Evolutionary conservation across 768 basidiomycete species (phyloP).

Genomic region (Suillus fuscotomentosus): DNA sequence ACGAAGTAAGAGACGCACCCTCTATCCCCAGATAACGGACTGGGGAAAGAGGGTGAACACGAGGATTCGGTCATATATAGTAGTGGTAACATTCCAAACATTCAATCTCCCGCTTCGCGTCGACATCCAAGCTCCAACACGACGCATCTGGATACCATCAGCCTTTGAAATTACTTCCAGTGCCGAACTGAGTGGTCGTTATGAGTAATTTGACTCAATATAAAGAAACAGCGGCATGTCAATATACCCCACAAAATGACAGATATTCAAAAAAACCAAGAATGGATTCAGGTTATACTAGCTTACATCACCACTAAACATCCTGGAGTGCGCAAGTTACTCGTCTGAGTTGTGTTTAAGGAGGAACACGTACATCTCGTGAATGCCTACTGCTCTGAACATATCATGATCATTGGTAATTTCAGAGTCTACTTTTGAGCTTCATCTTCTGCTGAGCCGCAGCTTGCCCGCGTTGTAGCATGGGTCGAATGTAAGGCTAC

Average conservation of each 20-base stretch:
- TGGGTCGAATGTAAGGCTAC: slow-evolving; percentile 49
- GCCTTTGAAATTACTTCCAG: slow-evolving; percentile 4
- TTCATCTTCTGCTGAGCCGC: slow-evolving; percentile 19
- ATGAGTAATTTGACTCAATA: background rate
- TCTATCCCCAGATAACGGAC: too few relatives aligned
- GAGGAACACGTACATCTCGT: background rate
- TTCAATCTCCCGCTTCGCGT: too few relatives aligned
- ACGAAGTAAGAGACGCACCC: too few relatives aligned
- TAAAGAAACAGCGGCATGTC: background rate
- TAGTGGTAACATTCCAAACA: too few relatives aligned
- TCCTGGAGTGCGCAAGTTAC: background rate
- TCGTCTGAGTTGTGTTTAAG: background rate
- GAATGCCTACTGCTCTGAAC: background rate
- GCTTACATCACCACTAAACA: background rate
- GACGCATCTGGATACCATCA: slow-evolving; percentile 9
- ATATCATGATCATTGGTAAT: background rate
- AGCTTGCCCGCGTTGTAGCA: slow-evolving; percentile 47
- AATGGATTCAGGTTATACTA: background rate
- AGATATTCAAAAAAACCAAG: background rate
- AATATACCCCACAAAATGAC: background rate
- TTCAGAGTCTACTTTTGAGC: background rate
- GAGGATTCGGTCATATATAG: too few relatives aligned
- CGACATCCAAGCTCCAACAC: too few relatives aligned
- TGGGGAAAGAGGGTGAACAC: too few relatives aligned
- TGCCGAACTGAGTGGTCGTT: slow-evolving; percentile 1